Evolutionary conservation across 176 grass and related monocot genomes (phyloP), one percentile per base, ranked within the genome.

Genomic region (Oryza officinalis): DNA sequence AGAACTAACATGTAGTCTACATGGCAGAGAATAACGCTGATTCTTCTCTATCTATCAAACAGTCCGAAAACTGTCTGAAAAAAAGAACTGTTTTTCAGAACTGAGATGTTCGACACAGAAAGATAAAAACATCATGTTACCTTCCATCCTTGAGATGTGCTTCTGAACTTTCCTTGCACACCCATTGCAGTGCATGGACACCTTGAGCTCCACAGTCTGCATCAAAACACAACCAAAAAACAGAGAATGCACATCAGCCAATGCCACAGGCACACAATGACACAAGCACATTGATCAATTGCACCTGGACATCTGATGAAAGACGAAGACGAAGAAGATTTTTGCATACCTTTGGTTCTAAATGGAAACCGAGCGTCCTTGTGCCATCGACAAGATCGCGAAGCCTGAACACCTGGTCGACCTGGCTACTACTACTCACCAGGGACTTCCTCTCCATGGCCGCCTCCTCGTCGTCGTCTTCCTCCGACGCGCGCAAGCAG

Each of bases 91-190:
- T 60, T 10, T 60, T 60, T 60, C 54, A 10, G 54, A 61, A 25
- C 22, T 25, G 22, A 61, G 57, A 25, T 11, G 57, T 25, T 61
- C 8, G 8, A 1, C 57, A 61, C 8, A 25, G n/a, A 61, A 61
- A 61, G 9, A 8, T 61, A 12, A 61, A 50, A 27, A 18, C 11
- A 23, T 20, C 60, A 8, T 25, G 54, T 20, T 88, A 98, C 96
- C 96, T 90, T 99, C 96, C 96, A 99, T 96, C 87, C 90, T 99
- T 22, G 96, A 79, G 72, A 99, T 90, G 82, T 96, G 96, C 81
- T 94, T 99, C 74, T 99, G 84, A 71, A 99, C 91, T 85, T 99
- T 96, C 81, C 35, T 99, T 33, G 93, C 91, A n/a, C 93, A 99
- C 4, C 93, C 96, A 45, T 87, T 47, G 89, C 96, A 96, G 79